Evolutionary conservation across 2,329 filamentous ascomycete genomes (phyloP).

Genomic region (Neonectria punicea): DNA sequence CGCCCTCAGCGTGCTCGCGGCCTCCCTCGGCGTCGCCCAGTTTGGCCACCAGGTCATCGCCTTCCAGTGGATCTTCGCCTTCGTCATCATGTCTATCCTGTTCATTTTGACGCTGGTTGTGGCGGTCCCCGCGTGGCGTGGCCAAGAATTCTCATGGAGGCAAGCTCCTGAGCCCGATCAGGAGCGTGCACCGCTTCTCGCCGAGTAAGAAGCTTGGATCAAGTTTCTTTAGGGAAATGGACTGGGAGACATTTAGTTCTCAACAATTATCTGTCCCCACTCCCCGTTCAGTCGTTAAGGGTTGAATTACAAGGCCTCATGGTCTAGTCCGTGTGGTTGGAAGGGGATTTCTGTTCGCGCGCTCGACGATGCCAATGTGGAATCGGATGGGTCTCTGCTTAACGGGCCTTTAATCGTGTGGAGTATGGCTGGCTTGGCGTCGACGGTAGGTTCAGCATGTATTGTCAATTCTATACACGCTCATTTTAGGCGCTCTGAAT

Average conservation of each 20-base stretch:
- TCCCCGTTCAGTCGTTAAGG: background rate
- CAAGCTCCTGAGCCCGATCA: constrained; percentile 56
- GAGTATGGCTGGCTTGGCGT: constrained; percentile 33
- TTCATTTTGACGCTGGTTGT: constrained; percentile 75
- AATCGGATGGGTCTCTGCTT: background rate
- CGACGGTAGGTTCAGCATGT: constrained; percentile 16
- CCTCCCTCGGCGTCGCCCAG: constrained; percentile 82
- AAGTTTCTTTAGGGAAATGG: background rate
- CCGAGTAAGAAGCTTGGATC: constrained; percentile 51
- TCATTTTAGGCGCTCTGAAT: constrained; percentile 25
- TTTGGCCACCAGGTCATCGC: constrained; percentile 78
- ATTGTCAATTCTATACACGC: background rate
- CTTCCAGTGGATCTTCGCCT: constrained; percentile 93
- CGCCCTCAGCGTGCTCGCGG: constrained; percentile 76
- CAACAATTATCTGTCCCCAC: background rate
- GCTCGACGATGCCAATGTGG: constrained; percentile 22
- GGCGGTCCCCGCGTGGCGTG: constrained; percentile 71
- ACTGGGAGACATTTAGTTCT: background rate
- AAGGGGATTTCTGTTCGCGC: constrained; percentile 5
- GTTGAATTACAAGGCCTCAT: background rate
- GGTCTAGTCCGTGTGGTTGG: background rate
- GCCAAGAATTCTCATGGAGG: constrained; percentile 65
- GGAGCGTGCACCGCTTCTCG: constrained; percentile 71
- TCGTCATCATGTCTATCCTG: constrained; percentile 80
- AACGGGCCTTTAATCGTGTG: constrained; percentile 22